Conservation (phyloP, 495 filamentous ascomycete species). For the Hypoxylon lenormandii region DNA sequence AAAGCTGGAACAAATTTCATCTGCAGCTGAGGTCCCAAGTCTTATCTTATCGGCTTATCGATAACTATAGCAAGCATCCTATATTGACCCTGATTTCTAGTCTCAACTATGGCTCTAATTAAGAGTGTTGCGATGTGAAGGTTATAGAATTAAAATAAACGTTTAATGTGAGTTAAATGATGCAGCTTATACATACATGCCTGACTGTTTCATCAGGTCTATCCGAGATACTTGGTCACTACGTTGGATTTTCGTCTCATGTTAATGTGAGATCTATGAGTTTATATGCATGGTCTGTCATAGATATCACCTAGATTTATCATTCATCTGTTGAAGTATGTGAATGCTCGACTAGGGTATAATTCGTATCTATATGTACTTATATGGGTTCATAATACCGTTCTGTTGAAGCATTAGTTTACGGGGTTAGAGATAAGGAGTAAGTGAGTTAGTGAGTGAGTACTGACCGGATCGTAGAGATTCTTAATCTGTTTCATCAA, state of each 20-base stretch:
- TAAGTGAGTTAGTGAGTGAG: slow-evolving; percentile 5
- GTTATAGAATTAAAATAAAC: no score
- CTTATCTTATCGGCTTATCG: slow-evolving; percentile 28
- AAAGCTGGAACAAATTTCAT: slow-evolving; percentile 17
- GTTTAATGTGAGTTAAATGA: no score
- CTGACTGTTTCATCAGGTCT: no score
- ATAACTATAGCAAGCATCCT: slow-evolving; percentile 1
- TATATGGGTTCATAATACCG: slow-evolving; percentile 94
- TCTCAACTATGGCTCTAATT: no score
- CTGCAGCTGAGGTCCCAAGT: neutral
- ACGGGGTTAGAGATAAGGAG: neutral
- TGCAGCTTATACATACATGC: no score
- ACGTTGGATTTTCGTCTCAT: neutral
- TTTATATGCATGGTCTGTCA: slow-evolving; percentile 1
- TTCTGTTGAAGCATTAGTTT: slow-evolving; percentile 65
- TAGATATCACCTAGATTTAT: slow-evolving; percentile 3
- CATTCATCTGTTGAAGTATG: slow-evolving; percentile 31
- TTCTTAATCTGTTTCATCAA: slow-evolving; percentile 95
- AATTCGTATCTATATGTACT: slow-evolving; percentile 70
- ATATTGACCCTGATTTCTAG: neutral
- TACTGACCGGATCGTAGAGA: slow-evolving; percentile 88
- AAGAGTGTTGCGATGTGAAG: no score
- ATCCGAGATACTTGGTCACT: neutral
- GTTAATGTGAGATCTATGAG: neutral
- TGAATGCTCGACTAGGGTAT: slow-evolving; percentile 10